Evolutionary conservation across 352 stramenopile genomes (phyloP), one percentile per base, ranked within the genome.

Genomic region (Globisporangium splendens): DNA sequence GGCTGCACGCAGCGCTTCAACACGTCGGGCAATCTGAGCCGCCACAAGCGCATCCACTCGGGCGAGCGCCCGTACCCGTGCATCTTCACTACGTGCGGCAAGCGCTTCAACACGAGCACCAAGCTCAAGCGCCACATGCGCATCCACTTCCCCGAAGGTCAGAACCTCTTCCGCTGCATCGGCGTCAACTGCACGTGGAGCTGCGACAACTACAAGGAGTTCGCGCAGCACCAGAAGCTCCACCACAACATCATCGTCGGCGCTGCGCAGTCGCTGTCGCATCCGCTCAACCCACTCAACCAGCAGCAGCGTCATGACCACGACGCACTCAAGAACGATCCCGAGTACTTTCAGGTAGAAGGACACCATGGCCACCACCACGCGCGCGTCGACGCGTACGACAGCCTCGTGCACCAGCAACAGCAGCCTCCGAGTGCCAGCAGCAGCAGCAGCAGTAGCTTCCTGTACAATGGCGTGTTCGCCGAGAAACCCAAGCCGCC

Each of bases 51-150:
- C 64, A 95, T 93, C 63, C 86, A 95, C 68, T 91, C 75, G 46
- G 86, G 86, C 48, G 86, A 92, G 58, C 73, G 84, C 5, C 86
- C 86, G 21, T 95, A 93, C 63, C 79, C 79, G 38, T 95, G 86
- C 47, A 78, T 84, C 48, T 89, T 89, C 41, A 63, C 78, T 8
- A 86, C 62, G 8, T 95, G 86, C 66, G 79, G 75, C 62, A 95
- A 95, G 65, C 74, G 78, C 41, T 95, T 95, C 60, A 93, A 92
- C 66, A 95, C 84, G 22, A 93, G 83, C 68, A 93, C 84, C n/a
- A 95, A 95, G 68, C 74, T 95, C 48, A 92, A 93, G 70, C 73
- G 86, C 17, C 86, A 95, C 68, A 91, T 93, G 82, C 83, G 84
- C 55, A 90, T 91, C 62, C 86, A 95, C 61, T 95, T 90, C 56